Evolutionary conservation across 164 flowering plant species (phyloP).

Genomic region (Tetrastigma voinierianum): DNA sequence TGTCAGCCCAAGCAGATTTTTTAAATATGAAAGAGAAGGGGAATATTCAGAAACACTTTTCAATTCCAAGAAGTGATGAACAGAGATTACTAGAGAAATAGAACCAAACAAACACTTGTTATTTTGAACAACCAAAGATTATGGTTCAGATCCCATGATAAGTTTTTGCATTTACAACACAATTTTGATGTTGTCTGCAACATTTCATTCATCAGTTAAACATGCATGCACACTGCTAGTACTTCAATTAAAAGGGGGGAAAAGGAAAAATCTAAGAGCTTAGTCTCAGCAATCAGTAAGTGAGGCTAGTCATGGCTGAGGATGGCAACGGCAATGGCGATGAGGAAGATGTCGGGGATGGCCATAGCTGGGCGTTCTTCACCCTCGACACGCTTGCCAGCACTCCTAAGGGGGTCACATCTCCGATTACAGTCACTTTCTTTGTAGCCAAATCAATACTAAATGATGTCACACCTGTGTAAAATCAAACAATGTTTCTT

Average conservation of each 20-base stretch:
- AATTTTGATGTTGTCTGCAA: background rate
- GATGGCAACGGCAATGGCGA: conserved; percentile 16
- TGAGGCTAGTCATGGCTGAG: background rate
- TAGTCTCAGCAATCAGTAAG: conserved; percentile 6
- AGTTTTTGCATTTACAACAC: background rate
- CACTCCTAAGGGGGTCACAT: conserved; percentile 74
- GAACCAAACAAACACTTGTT: conserved; percentile 6
- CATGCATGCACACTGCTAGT: background rate
- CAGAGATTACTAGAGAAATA: background rate
- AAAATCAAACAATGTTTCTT: background rate
- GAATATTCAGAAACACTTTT: conserved; percentile 3
- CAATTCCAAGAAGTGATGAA: conserved; percentile 10
- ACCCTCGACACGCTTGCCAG: conserved; percentile 80
- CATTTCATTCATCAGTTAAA: background rate
- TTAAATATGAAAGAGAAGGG: background rate
- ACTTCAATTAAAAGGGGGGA: background rate
- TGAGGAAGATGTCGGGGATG: conserved; percentile 44
- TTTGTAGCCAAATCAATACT: conserved; percentile 68
- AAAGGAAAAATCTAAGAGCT: background rate
- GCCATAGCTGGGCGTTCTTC: conserved; percentile 88
- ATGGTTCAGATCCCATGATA: background rate
- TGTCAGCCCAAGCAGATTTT: conserved; percentile 6
- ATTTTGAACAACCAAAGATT: conserved; percentile 1
- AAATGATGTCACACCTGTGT: conserved; percentile 86
- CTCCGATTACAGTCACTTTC: conserved; percentile 82